Percentiles rank a stretch among this genome's conserved stretches.
These are phyloP conservation scores for Plasmopara halstedii DNA, from an alignment of 352 stramenopile species.

Conservation along the genomic window DNA sequence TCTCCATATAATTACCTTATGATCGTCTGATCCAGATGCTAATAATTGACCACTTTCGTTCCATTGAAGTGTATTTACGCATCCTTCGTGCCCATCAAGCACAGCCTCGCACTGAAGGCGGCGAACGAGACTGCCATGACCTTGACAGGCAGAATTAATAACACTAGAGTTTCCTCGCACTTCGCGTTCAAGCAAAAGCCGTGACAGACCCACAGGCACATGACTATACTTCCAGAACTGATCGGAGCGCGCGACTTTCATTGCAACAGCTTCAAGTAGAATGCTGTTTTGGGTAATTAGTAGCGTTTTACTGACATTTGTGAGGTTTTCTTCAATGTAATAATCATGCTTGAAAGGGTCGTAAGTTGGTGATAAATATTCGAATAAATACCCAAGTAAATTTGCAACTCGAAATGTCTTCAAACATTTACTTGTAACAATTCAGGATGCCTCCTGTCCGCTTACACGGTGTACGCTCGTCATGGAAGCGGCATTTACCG, in stretches of 20 bases:
- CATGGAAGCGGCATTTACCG: conserved; percentile 14
- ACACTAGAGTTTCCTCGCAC: conserved; percentile 35
- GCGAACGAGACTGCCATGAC: conserved; percentile 49
- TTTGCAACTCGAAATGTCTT: too few species aligned
- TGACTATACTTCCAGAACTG: conserved; percentile 35
- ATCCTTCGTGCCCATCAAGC: conserved; percentile 54
- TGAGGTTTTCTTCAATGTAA: too few species aligned
- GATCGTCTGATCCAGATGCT: conserved; percentile 81
- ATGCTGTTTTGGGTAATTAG: too few species aligned
- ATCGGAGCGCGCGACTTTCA: conserved; percentile 13
- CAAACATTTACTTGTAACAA: too few species aligned
- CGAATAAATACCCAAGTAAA: too few species aligned
- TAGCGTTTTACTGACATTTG: too few species aligned
- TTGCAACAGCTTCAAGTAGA: conserved; percentile 1
- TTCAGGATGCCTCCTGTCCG: too few species aligned
- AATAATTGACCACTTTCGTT: conserved; percentile 57
- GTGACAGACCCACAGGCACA: conserved; percentile 14
- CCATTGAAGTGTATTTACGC: conserved; percentile 85
- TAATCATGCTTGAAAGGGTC: too few species aligned
- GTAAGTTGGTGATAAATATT: too few species aligned
- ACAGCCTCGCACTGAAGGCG: conserved; percentile 48
- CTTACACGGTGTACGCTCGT: conserved; percentile 15
- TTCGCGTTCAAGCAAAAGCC: conserved; percentile 51
- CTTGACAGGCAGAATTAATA: conserved; percentile 39
- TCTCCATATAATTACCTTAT: conserved; percentile 71